Percentiles rank a stretch among this genome's conserved stretches.
phyloP scores from a whole-genome alignment of 2,329 filamentous ascomycete genomes.

The Dichotomopilus funicola region DNA sequence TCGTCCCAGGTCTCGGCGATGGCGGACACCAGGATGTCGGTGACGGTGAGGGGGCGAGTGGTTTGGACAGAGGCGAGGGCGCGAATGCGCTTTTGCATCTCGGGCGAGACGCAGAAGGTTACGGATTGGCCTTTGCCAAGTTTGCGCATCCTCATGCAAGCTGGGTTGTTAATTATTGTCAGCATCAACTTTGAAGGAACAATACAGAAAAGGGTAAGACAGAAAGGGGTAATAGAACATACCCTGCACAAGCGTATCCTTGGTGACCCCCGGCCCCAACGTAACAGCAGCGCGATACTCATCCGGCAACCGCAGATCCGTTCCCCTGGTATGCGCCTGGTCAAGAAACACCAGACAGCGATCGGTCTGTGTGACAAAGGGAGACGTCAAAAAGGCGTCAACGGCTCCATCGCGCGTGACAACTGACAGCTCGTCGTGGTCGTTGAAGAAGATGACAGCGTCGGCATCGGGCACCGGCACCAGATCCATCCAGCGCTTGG shows the following conservation, averaged over 20 bases:
- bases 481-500: slow-evolving; percentile 42
- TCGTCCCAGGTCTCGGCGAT: slow-evolving; percentile 52
- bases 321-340: slow-evolving; percentile 55
- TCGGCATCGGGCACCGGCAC: slow-evolving; percentile 26
- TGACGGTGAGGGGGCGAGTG: slow-evolving; percentile 33
- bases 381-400: slow-evolving; percentile 50
- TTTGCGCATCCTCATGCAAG: slow-evolving; percentile 66
- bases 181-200: background rate
- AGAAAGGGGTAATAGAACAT: slow-evolving; percentile 18
- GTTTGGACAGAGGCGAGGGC: slow-evolving; percentile 36
- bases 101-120: slow-evolving; percentile 51
- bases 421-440: slow-evolving; percentile 39
- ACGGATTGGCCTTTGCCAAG: slow-evolving; percentile 62
- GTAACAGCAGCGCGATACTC: slow-evolving; percentile 61
- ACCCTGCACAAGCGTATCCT: slow-evolving; percentile 65
- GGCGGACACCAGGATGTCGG: slow-evolving; percentile 53
- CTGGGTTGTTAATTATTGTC: slow-evolving; percentile 29
- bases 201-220: background rate
- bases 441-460: slow-evolving; percentile 50
- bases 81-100: slow-evolving; percentile 43
- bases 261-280: slow-evolving; percentile 56
- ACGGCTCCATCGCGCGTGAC: slow-evolving; percentile 34
- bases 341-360: slow-evolving; percentile 53
- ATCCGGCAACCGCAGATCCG: slow-evolving; percentile 49
- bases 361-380: slow-evolving; percentile 53